Evolutionary conservation across 2,329 filamentous ascomycete genomes (phyloP).

Genomic region (Trichoderma atroviride): DNA sequence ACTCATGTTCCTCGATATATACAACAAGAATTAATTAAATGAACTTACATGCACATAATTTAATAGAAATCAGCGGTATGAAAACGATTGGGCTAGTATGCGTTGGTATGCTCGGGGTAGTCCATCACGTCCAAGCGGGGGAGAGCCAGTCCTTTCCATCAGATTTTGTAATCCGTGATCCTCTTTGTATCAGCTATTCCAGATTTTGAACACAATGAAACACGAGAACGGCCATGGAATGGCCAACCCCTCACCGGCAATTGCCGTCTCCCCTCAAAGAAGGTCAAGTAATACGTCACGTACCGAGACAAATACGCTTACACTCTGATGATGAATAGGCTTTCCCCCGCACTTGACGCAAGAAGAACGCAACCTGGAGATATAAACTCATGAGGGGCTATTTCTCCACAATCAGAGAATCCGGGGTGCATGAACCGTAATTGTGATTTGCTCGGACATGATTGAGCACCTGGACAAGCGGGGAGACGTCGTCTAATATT

Average conservation of each 20-base stretch:
- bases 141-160: background rate
- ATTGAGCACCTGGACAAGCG: background rate
- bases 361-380: background rate
- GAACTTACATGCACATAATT: background rate
- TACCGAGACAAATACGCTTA: background rate
- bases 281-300: constrained; percentile 6
- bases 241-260: constrained; percentile 1
- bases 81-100: background rate
- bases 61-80: background rate
- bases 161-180: background rate
- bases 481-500: background rate
- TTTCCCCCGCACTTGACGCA: constrained; percentile 18
- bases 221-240: background rate
- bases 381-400: constrained; percentile 13
- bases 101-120: background rate
- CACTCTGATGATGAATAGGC: background rate
- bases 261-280: background rate
- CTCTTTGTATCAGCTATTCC: background rate
- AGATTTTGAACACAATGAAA: background rate
- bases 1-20: background rate
- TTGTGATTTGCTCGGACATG: constrained; percentile 1
- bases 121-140: background rate
- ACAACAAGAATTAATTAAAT: background rate
- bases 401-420: constrained; percentile 16
- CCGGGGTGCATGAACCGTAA: constrained; percentile 20